These are phyloP conservation scores for Aspergillus niger DNA, from an alignment of 2,329 filamentous ascomycete genomes.

Conservation along the genomic window DNA sequence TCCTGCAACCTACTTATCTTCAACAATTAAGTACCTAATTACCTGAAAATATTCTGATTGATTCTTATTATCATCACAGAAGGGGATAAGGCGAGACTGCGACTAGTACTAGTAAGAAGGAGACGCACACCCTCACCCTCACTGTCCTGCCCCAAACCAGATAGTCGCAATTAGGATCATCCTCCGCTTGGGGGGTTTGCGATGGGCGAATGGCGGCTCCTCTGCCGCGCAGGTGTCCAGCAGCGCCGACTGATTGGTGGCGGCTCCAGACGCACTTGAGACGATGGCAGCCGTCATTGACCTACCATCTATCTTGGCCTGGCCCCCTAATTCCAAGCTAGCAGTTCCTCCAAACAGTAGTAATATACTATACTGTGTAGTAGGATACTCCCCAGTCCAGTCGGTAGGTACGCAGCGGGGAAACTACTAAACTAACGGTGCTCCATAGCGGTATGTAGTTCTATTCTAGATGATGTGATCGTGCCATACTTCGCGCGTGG, in stretches of 20 bases:
- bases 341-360: not conserved
- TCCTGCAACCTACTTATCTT: not conserved
- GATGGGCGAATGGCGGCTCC: constrained; percentile 29
- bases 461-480: not conserved
- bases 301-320: not conserved
- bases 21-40: not conserved
- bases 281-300: not conserved
- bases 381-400: no score
- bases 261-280: not conserved
- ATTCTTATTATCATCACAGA: not conserved
- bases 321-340: not conserved
- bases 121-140: not conserved
- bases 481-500: not conserved
- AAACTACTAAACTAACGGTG: not conserved
- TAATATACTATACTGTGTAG: no score
- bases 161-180: constrained; percentile 7
- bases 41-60: no score
- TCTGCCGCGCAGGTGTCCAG: constrained; percentile 23
- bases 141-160: not conserved
- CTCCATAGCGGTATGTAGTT: not conserved
- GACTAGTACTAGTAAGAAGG: not conserved
- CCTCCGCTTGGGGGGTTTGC: constrained; percentile 3
- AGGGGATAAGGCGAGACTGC: not conserved
- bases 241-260: constrained; percentile 14
- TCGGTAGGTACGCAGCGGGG: not conserved